Evolutionary conservation across 2,329 filamentous ascomycete genomes (phyloP).

Genomic region (Monosporascus cannonballus): DNA sequence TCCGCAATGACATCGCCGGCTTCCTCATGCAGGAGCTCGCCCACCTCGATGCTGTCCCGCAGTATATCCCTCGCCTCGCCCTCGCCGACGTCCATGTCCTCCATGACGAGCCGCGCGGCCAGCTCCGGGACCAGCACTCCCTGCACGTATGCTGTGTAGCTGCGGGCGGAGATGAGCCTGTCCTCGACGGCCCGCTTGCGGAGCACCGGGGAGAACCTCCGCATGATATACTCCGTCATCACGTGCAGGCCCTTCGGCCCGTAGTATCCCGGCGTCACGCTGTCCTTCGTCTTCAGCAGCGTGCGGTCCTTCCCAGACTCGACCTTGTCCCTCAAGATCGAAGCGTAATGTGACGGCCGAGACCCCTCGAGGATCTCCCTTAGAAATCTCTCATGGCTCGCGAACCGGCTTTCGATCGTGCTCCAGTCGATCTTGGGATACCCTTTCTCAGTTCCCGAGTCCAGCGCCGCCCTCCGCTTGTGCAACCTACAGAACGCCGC

Average conservation of each 20-base stretch:
- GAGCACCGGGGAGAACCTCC: constrained; percentile 52
- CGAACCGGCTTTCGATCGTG: constrained; percentile 51
- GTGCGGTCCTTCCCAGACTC: constrained; percentile 53
- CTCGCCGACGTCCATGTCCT: constrained; percentile 44
- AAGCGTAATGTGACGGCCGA: constrained; percentile 52
- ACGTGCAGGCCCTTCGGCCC: constrained; percentile 65
- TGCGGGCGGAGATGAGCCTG: constrained; percentile 58
- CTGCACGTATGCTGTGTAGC: constrained; percentile 64
- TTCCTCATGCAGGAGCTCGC: constrained; percentile 62
- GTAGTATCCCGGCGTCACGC: constrained; percentile 74
- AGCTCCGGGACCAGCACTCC: constrained; percentile 72
- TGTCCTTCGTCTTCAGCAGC: constrained; percentile 50
- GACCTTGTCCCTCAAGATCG: constrained; percentile 48
- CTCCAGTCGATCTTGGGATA: constrained; percentile 72
- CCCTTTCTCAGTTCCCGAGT: constrained; percentile 41
- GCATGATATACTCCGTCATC: constrained; percentile 66
- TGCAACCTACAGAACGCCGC: constrained; percentile 59
- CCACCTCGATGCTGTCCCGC: constrained; percentile 60
- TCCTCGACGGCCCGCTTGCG: constrained; percentile 59
- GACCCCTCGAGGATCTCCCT: constrained; percentile 53
- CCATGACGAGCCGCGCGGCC: constrained; percentile 47
- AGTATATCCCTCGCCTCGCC: constrained; percentile 49
- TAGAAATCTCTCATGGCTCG: constrained; percentile 48
- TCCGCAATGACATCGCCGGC: constrained; percentile 44
- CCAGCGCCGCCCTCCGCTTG: constrained; percentile 46